phyloP scores from a whole-genome alignment of 371 early-diverging fungal genomes.

The Mortierella sp. region DNA sequence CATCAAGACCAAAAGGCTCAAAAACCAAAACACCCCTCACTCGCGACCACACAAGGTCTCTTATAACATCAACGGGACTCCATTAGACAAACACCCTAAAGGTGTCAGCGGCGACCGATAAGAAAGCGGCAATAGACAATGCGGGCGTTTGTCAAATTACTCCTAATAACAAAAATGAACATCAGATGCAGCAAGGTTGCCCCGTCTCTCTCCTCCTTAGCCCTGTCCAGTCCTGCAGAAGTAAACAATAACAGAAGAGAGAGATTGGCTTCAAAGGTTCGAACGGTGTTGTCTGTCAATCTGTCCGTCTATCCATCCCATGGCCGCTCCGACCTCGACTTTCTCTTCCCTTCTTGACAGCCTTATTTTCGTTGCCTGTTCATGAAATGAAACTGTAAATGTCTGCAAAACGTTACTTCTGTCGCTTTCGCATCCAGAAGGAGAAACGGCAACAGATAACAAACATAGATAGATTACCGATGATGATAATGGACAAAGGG shows the following conservation, averaged over 20 bases:
- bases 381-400: constrained; percentile 5
- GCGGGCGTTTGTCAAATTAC: too few relatives aligned
- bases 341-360: background rate
- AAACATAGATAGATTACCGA: background rate
- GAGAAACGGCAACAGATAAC: background rate
- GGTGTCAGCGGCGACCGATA: too few relatives aligned
- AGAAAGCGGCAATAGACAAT: too few relatives aligned
- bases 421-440: background rate
- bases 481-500: background rate
- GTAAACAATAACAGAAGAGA: background rate
- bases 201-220: background rate
- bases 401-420: background rate
- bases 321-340: background rate
- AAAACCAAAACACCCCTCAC: too few relatives aligned
- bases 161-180: too few relatives aligned
- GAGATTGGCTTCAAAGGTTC: background rate
- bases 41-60: too few relatives aligned
- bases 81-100: too few relatives aligned
- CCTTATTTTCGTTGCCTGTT: background rate
- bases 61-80: too few relatives aligned
- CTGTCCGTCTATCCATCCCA: background rate
- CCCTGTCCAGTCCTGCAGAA: background rate
- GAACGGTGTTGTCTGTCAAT: background rate
- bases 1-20: too few relatives aligned
- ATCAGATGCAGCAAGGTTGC: too few relatives aligned